A percentile compares a stretch with the other conserved stretches of the same genome.
phyloP scores from a whole-genome alignment of 2,329 filamentous ascomycete species.

The Exutisphaerella laricina region DNA sequence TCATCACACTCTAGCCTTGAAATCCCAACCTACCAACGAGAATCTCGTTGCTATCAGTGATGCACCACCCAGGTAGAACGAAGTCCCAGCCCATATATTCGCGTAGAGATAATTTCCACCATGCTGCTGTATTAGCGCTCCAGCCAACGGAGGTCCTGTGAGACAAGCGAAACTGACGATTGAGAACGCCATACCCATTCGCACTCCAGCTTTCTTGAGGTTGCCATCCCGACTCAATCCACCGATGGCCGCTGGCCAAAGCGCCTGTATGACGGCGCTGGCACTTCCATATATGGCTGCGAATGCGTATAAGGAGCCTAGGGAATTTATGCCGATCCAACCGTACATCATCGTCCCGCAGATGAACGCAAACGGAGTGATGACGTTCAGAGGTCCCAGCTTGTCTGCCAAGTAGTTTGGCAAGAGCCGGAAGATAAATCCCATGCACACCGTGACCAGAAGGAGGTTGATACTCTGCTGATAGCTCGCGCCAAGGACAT shows the following conservation, averaged over 20 bases:
- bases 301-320: constrained; percentile 39
- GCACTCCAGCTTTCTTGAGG: constrained; percentile 41
- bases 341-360: constrained; percentile 48
- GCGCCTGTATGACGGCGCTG: constrained; percentile 41
- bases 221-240: constrained; percentile 40
- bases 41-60: constrained; percentile 28
- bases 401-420: constrained; percentile 51
- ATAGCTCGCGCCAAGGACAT: constrained; percentile 42
- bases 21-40: constrained; percentile 27
- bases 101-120: constrained; percentile 41
- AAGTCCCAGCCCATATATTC: constrained; percentile 41
- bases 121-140: constrained; percentile 39
- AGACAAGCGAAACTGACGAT: constrained; percentile 42
- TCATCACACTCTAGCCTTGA: constrained; percentile 25
- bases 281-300: constrained; percentile 43
- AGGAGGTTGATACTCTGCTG: constrained; percentile 51
- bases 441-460: constrained; percentile 53
- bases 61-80: constrained; percentile 25
- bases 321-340: constrained; percentile 50
- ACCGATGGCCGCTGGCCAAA: constrained; percentile 42
- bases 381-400: constrained; percentile 52
- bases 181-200: constrained; percentile 46
- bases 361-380: constrained; percentile 47
- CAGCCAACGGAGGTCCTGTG: constrained; percentile 45
- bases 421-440: constrained; percentile 51